Base-by-base conservation (phyloP, 148 eudicot species). In the Agrostemma githago region DNA sequence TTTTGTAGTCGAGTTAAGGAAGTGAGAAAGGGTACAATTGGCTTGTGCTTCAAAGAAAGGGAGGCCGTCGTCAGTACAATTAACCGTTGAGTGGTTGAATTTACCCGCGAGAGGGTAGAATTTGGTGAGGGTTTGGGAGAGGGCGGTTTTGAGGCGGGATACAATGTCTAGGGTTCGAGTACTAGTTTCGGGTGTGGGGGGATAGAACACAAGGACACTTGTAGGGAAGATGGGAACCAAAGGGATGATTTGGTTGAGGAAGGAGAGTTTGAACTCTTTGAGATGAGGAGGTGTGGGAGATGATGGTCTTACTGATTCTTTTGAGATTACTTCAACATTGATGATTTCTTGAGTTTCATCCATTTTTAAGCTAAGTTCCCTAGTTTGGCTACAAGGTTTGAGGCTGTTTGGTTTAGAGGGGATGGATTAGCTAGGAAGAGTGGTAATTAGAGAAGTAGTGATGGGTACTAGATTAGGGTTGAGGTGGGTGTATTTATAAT, bases 91-190 rank as follows among this genome's bases (percentile, higher is more conserved):
- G 2, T 60, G 51, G 37, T 72, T 60, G 0, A 72, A 41, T 59
- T 48, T 62, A 61, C 75, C 75, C 2, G 75, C 75, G 3, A 72
- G n/a, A 41, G 75, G 75, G 57, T 72, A 72, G 57, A 72, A 72
- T 42, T 3, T 5, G 4, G 66, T 42, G 7, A 72, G 57, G 20
- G 75, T 60, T 72, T 20, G 48, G 5, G 66, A 72, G 8, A 72
- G 57, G 38, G 54, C 9, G 26, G 51, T 38, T 8, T 72, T 72
- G 4, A 72, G 74, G 53, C 34, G n/a, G 7, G 51, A 3, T 3
- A 57, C 39, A 7, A 26, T 26, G 34, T 38, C 46, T 4, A 59
- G 10, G 38, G 11, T 4, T 16, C 2, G 40, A 41, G 26, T n/a
- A n/a, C n/a, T n/a, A n/a, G n/a, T 20, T 17, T 72, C 39, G 7